Conservation (phyloP, 2,329 filamentous ascomycete species). For the Fusarium globosum region DNA sequence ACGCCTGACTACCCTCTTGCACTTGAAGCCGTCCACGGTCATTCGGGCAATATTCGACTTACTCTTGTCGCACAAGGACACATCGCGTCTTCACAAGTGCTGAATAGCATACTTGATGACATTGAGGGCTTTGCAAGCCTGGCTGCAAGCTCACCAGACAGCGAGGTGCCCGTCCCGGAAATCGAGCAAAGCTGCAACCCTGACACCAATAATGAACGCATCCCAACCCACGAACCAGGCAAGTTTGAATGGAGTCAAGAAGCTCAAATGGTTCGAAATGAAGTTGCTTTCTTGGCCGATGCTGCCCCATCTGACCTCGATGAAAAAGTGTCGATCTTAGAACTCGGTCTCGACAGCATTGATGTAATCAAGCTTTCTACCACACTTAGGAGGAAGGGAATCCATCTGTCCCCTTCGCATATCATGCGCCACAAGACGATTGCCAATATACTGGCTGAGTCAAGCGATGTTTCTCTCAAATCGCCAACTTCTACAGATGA, state of each 20-base stretch:
- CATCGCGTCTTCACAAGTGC: constrained; percentile 46
- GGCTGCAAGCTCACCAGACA: constrained; percentile 17
- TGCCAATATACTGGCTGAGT: constrained; percentile 60
- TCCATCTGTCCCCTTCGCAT: constrained; percentile 76
- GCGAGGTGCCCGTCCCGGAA: constrained; percentile 12
- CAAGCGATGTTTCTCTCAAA: background rate
- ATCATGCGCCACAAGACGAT: constrained; percentile 81
- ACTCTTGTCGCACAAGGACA: constrained; percentile 68
- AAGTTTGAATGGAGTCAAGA: constrained; percentile 69
- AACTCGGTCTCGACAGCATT: constrained; percentile 91
- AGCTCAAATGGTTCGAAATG: constrained; percentile 65
- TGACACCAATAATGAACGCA: background rate
- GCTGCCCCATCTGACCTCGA: constrained; percentile 62
- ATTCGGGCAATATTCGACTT: constrained; percentile 61
- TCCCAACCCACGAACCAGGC: constrained; percentile 49
- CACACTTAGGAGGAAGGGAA: constrained; percentile 69
- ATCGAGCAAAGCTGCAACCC: background rate
- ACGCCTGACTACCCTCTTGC: constrained; percentile 79
- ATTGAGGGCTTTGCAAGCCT: constrained; percentile 47
- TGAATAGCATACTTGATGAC: constrained; percentile 51
- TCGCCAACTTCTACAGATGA: background rate
- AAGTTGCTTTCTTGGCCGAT: constrained; percentile 72
- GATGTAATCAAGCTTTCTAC: constrained; percentile 88
- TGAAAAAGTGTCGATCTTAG: constrained; percentile 74
- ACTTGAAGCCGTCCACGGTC: constrained; percentile 73